Base-by-base conservation (phyloP, 306 rosid species). In the Dryas drummondii region DNA sequence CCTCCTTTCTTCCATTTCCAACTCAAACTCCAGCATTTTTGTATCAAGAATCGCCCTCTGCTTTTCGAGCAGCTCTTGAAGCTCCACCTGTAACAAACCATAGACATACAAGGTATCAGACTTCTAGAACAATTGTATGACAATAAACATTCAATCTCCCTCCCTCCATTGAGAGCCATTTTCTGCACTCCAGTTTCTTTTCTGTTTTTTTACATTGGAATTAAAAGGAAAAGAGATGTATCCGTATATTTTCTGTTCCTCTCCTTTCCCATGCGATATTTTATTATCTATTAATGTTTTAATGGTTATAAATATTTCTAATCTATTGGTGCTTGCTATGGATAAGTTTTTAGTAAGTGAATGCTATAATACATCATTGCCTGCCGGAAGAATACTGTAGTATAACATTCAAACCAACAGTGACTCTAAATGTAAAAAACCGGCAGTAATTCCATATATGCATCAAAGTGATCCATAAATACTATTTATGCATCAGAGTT, bases 1-100 rank as follows among this genome's bases (percentile, higher is more conserved):
- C 60, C 79, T 71, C 78, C 77, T 89, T 59, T 81, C 88, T 74
- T 89, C 91, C 83, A 90, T 67, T 78, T 87, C 96, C 84, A 89
- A 77, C 75, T 89, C 91, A 86, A 86, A 82, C 76, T 86, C 88
- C 65, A 82, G 83, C 79, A 82, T 66, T 75, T 90, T 86, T 41
- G 51, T 66, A 77, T 86, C 89, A 65, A 87, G 83, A 32, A 69
- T 50, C 11, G 76, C 86, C 72, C 82, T 87, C 76, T 87, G 91
- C 82, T 88, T 87, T 47, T 74, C 90, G 67, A 90, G 86, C 76
- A 85, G 76, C 75, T 76, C 84, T 78, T 91, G 85, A 74, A 90
- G 84, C 63, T 91, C 99, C 73, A 86, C 88, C 99, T 92, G 83
- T 60, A 50, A 65, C 27, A 75, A 52, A 73, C 50, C 57, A 54